Base-by-base conservation (phyloP, 2,329 filamentous ascomycete genomes). In the Aspergillus brasiliensis region DNA sequence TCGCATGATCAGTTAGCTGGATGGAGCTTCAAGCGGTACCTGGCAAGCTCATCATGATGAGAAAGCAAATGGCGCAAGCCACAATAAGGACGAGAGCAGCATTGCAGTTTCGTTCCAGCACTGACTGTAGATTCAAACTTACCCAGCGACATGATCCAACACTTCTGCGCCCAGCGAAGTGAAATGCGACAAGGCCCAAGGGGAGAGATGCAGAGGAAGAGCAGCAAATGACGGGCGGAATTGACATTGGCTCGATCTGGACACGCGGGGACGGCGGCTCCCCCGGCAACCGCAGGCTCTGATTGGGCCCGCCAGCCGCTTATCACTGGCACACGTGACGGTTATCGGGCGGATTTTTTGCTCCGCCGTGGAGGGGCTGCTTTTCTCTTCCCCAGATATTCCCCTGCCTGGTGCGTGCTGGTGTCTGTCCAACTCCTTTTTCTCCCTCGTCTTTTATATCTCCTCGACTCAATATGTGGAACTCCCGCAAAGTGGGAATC, bases 401-500 rank as follows among this genome's bases (percentile, higher is more conserved):
- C 31, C 31, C 31, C 31, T 51, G 28, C 23, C 47, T 11, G 55
- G 28, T 56, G 58, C 59, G 57, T 51, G 49, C 23, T 56, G 46
- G n/a, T 61, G 57, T 51, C 55, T 49, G 47, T 25, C 21, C 38
- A 31, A 8, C 10, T 21, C 42, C 10, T 31, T 31, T 28, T 28
- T 23, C 25, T 46, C 38, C 47, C n/a, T 37, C 38, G 13, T 34
- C 4, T 34, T 13, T 13, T 34, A 13, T 15, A 53, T 49, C 37
- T 31, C 42, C 54, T 56, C 25, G 21, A 58, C 13, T 60, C 57
- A 73, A 60, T 19, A 75, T 76, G 73, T 77, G 75, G 75, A 77
- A 77, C 62, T 70, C 73, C 52, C 75, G 68, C 48, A 76, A 75
- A 62, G 77, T 83, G 57, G 84, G 83, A 62, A 80, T 86, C 51